phyloP scores from a whole-genome alignment of 1,139 yeast species.

The Wickerhamiella pararugosa region DNA sequence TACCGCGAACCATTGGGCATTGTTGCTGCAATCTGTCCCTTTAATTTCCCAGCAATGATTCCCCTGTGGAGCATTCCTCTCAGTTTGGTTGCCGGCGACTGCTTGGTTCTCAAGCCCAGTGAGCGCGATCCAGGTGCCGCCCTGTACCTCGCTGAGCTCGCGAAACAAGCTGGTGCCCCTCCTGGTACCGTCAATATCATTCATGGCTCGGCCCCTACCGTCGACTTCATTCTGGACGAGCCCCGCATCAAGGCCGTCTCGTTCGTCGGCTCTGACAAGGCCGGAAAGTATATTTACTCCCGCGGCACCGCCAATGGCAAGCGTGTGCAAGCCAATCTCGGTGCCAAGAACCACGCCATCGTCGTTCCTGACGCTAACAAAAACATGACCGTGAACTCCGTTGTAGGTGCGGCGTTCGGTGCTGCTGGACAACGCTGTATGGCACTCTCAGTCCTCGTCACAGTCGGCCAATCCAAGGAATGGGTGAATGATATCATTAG shows the following conservation, averaged over 20 bases:
- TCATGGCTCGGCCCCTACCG: conserved; percentile 67
- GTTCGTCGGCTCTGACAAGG: conserved; percentile 65
- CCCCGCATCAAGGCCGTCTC: conserved; percentile 68
- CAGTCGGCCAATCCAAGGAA: conserved; percentile 55
- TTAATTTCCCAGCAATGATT: conserved; percentile 76
- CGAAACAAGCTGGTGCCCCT: conserved; percentile 64
- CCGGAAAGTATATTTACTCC: conserved; percentile 58
- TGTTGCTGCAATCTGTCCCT: conserved; percentile 58
- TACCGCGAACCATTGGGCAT: conserved; percentile 51
- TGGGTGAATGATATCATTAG: conserved; percentile 50
- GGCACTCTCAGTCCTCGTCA: conserved; percentile 63
- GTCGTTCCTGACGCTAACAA: conserved; percentile 62
- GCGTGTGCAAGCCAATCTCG: conserved; percentile 65
- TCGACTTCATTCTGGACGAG: conserved; percentile 57
- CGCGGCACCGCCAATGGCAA: conserved; percentile 57
- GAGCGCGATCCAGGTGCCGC: conserved; percentile 73
- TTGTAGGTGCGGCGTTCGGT: conserved; percentile 69
- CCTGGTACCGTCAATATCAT: conserved; percentile 61
- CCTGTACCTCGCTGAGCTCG: conserved; percentile 58
- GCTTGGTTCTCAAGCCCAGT: conserved; percentile 61
- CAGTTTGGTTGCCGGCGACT: conserved; percentile 63
- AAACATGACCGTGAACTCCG: conserved; percentile 47
- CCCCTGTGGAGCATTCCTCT: conserved; percentile 75
- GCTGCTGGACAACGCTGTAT: conserved; percentile 81
- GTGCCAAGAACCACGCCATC: conserved; percentile 66